Base-by-base conservation (phyloP, 2,329 filamentous ascomycete genomes). In the Neophaeococcomyces aloes region DNA sequence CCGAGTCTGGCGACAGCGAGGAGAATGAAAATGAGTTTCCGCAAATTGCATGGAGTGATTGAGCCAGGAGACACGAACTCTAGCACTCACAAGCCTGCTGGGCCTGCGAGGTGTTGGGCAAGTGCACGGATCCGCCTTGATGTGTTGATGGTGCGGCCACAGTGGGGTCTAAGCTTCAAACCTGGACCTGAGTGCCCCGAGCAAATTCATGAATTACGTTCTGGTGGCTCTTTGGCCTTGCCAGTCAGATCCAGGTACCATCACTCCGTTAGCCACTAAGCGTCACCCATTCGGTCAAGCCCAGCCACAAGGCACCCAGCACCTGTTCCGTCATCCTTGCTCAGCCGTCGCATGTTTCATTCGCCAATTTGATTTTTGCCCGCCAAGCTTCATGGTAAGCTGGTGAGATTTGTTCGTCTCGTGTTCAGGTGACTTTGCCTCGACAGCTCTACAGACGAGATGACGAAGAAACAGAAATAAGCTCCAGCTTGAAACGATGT, bases 161-260 rank as follows among this genome's bases (percentile, higher is more conserved):
- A 18, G 39, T 42, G 39, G 39, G 10, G 15, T 29, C 31, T 19
- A 34, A 35, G 31, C 30, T 27, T 15, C 11, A 15, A 14, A n/a
- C 27, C 23, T 35, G 35, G 31, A n/a, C 38, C 19, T 7, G 3
- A 32, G 21, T 11, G 7, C 15, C 11, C 15, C 30, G 25, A 35
- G 39, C 7, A 10, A 10, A 27, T 7, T 7, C 11, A 4, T 2
- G n/a, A 27, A 3, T 27, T 35, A 11, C 3, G 19, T 23, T 18
- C n/a, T 23, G n/a, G 15, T 7, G 27, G 27, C 27, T 40, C 19
- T 21, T n/a, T n/a, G 7, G 6, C 4, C 8, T 25, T 29, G 3
- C 37, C 32, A 29, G 15, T 34, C 25, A 7, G 15, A n/a, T 29
- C 29, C 39, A 42, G 39, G 39, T 34, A 34, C 39, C 31, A 13